Percentiles rank a stretch among this genome's conserved stretches.
These are phyloP conservation scores for Striga asiatica DNA, from an alignment of 257 asterid species.

Conservation along the genomic window DNA sequence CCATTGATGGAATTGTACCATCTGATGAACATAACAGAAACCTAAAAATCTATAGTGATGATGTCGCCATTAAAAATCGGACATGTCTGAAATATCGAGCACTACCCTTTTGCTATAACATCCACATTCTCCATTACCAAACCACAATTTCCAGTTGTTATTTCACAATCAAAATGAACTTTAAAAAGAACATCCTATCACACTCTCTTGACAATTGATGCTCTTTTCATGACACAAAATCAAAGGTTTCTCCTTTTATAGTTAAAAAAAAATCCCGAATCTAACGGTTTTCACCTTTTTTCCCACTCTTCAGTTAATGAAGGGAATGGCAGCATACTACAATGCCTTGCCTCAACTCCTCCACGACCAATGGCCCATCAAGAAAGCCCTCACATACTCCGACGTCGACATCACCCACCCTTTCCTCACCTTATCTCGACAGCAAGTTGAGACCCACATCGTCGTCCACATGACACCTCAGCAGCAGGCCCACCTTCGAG, in stretches of 20 bases:
- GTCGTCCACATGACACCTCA: constrained; percentile 54
- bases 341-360: constrained; percentile 33
- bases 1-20: neutral
- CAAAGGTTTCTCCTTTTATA: neutral
- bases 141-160: too few relatives aligned
- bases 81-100: too few relatives aligned
- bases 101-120: too few relatives aligned
- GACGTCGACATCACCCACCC: constrained; percentile 84
- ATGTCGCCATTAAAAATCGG: too few relatives aligned
- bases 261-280: neutral
- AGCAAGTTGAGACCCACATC: constrained; percentile 64
- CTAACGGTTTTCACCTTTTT: constrained; percentile 2
- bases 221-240: too few relatives aligned
- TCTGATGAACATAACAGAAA: too few relatives aligned
- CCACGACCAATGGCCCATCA: constrained; percentile 68
- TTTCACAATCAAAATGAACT: neutral
- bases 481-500: constrained; percentile 49
- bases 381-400: constrained; percentile 57
- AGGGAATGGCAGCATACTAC: constrained; percentile 43
- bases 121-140: too few relatives aligned
- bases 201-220: neutral
- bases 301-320: constrained; percentile 30
- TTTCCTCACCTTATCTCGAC: constrained; percentile 67
- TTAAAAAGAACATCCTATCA: neutral
- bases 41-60: too few relatives aligned